phyloP scores from a whole-genome alignment of 208 protist genomes.

The Vickermania spadyakhi region DNA sequence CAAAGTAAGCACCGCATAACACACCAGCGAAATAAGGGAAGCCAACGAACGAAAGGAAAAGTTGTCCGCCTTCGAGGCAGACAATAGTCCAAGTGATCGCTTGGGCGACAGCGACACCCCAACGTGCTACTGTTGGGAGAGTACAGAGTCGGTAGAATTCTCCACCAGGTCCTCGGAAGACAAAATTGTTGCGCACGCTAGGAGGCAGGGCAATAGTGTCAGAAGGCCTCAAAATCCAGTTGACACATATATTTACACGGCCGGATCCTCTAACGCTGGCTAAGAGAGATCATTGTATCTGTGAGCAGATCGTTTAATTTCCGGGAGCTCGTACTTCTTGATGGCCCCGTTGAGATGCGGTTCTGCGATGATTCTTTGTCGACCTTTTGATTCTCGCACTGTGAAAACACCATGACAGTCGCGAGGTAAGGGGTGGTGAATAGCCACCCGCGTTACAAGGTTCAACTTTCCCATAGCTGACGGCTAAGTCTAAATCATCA shows the following conservation, averaged over 20 bases:
- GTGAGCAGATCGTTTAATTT: neutral
- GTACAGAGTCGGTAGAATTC: slow-evolving; percentile 1
- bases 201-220: slow-evolving; percentile 4
- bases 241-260: slow-evolving; percentile 2
- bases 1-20: too few species aligned
- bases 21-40: too few species aligned
- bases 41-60: too few species aligned
- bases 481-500: neutral
- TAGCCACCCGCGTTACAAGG: slow-evolving; percentile 1
- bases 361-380: slow-evolving; percentile 2
- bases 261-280: neutral
- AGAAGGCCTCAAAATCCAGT: slow-evolving; percentile 5
- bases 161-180: slow-evolving; percentile 1
- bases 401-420: slow-evolving; percentile 1
- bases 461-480: neutral
- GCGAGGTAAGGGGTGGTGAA: slow-evolving; percentile 1
- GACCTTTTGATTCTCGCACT: neutral
- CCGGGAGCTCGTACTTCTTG: neutral
- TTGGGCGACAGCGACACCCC: neutral
- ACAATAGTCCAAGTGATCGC: neutral
- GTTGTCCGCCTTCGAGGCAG: too few species aligned
- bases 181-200: slow-evolving; percentile 1
- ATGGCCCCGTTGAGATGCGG: slow-evolving; percentile 5
- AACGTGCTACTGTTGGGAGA: neutral
- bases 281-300: neutral